phyloP scores from a whole-genome alignment of 2,329 filamentous ascomycete species.

The Pseudogymnoascus sp. region DNA sequence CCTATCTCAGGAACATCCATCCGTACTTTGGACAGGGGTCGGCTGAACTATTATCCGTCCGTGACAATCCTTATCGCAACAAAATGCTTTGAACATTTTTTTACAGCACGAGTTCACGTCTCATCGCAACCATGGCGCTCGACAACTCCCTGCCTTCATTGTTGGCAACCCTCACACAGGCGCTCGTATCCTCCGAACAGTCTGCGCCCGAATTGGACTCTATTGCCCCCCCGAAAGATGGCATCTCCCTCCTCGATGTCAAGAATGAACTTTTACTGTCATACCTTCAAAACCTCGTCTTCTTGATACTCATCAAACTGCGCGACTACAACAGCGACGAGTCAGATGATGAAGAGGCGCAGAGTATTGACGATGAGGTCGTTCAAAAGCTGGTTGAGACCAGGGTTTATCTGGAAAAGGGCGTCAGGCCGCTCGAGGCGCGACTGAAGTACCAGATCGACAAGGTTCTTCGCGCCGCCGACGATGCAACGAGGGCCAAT shows the following conservation, averaged over 20 bases:
- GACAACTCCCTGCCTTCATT: conserved; percentile 44
- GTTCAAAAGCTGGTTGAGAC: conserved; percentile 86
- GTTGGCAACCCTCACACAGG: conserved; percentile 48
- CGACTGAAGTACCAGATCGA: conserved; percentile 94
- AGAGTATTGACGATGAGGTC: conserved; percentile 56
- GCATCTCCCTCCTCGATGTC: conserved; percentile 88
- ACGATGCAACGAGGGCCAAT: conserved; percentile 44
- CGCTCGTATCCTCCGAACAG: conserved; percentile 55
- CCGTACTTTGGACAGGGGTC: background rate
- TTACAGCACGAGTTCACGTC: background rate
- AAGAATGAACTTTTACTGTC: conserved; percentile 97
- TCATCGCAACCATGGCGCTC: conserved; percentile 39
- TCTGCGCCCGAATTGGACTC: conserved; percentile 56
- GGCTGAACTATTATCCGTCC: background rate
- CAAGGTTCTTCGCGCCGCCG: conserved; percentile 82
- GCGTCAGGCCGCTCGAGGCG: conserved; percentile 81
- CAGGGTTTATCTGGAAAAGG: conserved; percentile 87
- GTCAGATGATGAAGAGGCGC: conserved; percentile 33
- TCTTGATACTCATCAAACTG: conserved; percentile 76
- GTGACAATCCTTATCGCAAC: conserved; percentile 9
- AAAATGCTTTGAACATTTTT: conserved; percentile 14
- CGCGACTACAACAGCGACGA: conserved; percentile 43
- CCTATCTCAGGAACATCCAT: conserved; percentile 9
- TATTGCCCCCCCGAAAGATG: conserved; percentile 70
- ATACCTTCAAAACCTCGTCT: conserved; percentile 90